A percentile compares a stretch with the other conserved stretches of the same genome.
Evolutionary conservation across 2,329 filamentous ascomycete species (phyloP).

Genomic region (Venturia aucupariae): DNA sequence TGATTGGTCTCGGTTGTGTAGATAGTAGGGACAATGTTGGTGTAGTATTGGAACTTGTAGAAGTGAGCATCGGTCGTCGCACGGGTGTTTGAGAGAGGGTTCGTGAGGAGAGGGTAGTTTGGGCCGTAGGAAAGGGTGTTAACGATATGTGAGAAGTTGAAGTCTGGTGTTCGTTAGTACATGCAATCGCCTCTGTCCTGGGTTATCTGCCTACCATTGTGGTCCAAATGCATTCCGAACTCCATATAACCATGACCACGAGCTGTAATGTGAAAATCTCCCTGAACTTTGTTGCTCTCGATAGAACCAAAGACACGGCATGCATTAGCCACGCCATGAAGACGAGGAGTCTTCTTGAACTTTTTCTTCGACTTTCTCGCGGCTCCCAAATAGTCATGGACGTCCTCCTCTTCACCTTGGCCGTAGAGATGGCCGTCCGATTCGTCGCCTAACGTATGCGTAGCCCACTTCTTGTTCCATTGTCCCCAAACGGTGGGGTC

Average conservation of each 20-base stretch:
- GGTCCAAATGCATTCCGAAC: constrained; percentile 70
- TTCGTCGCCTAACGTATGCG: constrained; percentile 34
- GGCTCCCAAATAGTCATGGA: constrained; percentile 78
- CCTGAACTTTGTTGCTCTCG: constrained; percentile 93
- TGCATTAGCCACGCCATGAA: constrained; percentile 54
- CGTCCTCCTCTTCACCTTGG: constrained; percentile 65
- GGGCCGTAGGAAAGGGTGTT: constrained; percentile 93
- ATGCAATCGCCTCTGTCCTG: background rate
- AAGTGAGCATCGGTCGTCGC: constrained; percentile 68
- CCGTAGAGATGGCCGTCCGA: constrained; percentile 22
- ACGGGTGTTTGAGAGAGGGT: constrained; percentile 88
- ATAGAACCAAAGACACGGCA: constrained; percentile 86
- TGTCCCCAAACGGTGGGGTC: constrained; percentile 73
- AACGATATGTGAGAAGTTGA: constrained; percentile 97
- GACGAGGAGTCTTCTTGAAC: constrained; percentile 63
- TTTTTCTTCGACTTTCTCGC: constrained; percentile 57
- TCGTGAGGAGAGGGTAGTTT: constrained; percentile 89
- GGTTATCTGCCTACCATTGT: constrained; percentile 51
- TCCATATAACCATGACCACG: constrained; percentile 91
- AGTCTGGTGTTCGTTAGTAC: constrained; percentile 43
- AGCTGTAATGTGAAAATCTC: constrained; percentile 96
- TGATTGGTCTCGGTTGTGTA: constrained; percentile 51
- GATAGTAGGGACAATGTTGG: constrained; percentile 87
- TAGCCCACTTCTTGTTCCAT: constrained; percentile 59
- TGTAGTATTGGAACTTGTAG: constrained; percentile 96